Evolutionary conservation across 768 basidiomycete genomes (phyloP).

Genomic region (Mycena rebaudengoi): DNA sequence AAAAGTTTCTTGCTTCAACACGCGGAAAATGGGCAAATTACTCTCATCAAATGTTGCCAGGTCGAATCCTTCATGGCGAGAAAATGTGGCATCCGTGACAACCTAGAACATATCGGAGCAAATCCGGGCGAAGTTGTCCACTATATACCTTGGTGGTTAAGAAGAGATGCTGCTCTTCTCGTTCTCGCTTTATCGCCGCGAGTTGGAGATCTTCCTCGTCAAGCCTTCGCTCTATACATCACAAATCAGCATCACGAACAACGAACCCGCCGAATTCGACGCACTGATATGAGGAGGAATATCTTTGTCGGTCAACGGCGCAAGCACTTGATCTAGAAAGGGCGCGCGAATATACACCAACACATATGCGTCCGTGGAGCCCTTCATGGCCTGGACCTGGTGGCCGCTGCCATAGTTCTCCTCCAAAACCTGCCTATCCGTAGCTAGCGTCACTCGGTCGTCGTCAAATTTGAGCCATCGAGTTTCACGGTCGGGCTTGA

Average conservation of each 20-base stretch:
- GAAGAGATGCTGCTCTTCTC: slow-evolving; percentile 98
- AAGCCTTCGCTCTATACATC: slow-evolving; percentile 77
- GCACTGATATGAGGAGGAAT: slow-evolving; percentile 93
- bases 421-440: slow-evolving; percentile 95
- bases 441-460: slow-evolving; percentile 96
- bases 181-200: slow-evolving; percentile 93
- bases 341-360: slow-evolving; percentile 94
- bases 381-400: slow-evolving; percentile 89
- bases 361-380: slow-evolving; percentile 99
- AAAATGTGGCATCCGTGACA: slow-evolving; percentile 95
- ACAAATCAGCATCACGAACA: not conserved
- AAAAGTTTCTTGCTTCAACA: slow-evolving; percentile 93
- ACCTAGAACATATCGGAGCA: slow-evolving; percentile 54
- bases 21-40: slow-evolving; percentile 96
- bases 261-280: slow-evolving; percentile 42
- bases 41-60: slow-evolving; percentile 97
- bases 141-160: slow-evolving; percentile 84
- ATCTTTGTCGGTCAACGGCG: slow-evolving; percentile 89
- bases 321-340: slow-evolving; percentile 81
- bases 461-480: slow-evolving; percentile 99
- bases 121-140: not conserved
- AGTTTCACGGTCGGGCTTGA: slow-evolving; percentile 94
- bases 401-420: slow-evolving; percentile 97
- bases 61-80: slow-evolving; percentile 95
- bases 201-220: no score